Evolutionary conservation across 805 yeast genomes (phyloP), one percentile per base, ranked within the genome.

Genomic region (Saccharomycopsis capsularis): DNA sequence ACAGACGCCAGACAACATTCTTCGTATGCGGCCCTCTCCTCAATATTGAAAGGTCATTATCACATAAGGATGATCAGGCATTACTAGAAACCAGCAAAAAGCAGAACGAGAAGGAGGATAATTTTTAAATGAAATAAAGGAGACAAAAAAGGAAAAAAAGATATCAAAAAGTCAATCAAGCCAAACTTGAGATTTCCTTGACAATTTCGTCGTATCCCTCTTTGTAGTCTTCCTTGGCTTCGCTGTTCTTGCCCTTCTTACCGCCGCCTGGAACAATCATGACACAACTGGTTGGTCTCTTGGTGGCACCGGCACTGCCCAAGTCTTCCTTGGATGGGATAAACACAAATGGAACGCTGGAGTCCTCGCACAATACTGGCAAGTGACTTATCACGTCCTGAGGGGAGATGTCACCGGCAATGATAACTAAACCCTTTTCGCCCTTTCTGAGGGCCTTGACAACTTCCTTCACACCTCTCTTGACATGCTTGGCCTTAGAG

Each of bases 331-430:
- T 93, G 44, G 97, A 89, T 61, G 99, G 99, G 55, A 93, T 79
- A 68, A 93, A 93, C 38, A 91, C 77, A 64, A 74, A 95, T 62
- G 98, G 97, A 44, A 93, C 97, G 42, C 85, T 70, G 56, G 78
- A 73, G 66, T 93, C 99, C 72, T 93, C 99, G 71, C 99, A 93
- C 55, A 93, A 77, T 42, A 95, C 97, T 48, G 99, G 99, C 50
- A 93, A 79, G 65, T 93, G 99, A 40, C 97, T 88, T 58, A 95
- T 86, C 41, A 93, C 98, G 66, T 93, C 99, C 44, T 90, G 79
- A 52, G 99, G 99, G 48, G 95, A 90, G 56, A 95, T 93, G 66
- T 93, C 99, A 59, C 99, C 98, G 30, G 99, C 99, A 68, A 93
- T 82, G 58, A 93, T 73, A 37, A 93, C 98, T 46, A 93, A 75